Evolutionary conservation across 1,284 basidiomycete genomes (phyloP).

Genomic region (Heterobasidion parviporum): DNA sequence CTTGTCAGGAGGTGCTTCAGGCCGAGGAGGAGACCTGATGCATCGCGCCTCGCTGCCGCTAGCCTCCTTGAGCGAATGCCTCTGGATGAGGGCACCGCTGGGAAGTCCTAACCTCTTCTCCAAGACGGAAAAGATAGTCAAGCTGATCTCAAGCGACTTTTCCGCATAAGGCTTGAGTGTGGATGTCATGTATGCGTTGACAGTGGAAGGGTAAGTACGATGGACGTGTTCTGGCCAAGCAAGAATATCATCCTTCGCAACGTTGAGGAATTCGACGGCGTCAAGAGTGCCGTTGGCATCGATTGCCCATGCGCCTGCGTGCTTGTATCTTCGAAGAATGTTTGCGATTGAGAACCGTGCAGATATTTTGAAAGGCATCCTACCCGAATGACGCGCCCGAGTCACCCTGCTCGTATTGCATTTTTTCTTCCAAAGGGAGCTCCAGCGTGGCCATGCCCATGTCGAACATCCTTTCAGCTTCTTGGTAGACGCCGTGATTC

Average conservation of each 20-base stretch:
- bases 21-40: conserved; percentile 21
- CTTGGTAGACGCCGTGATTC: conserved; percentile 24
- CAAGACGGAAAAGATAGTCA: conserved; percentile 22
- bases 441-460: conserved; percentile 26
- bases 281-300: conserved; percentile 26
- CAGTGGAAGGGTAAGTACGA: conserved; percentile 2
- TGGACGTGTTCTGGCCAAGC: conserved; percentile 10
- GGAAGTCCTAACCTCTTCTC: conserved; percentile 25
- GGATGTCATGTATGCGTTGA: conserved; percentile 20
- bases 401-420: conserved; percentile 29
- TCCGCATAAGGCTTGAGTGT: conserved; percentile 23
- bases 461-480: conserved; percentile 24
- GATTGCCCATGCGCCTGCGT: conserved; percentile 23
- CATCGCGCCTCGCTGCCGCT: conserved; percentile 32
- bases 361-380: conserved; percentile 1
- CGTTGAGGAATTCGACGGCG: conserved; percentile 25
- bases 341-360: neutral
- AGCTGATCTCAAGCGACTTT: conserved; percentile 25
- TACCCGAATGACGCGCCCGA: conserved; percentile 25
- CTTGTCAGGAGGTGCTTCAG: conserved; percentile 15
- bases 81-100: conserved; percentile 17
- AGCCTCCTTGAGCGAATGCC: conserved; percentile 21
- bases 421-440: conserved; percentile 25
- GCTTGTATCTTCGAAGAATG: conserved; percentile 21
- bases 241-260: conserved; percentile 24